Conservation (phyloP, 495 filamentous ascomycete genomes). For the Penicillium mononematosum region DNA sequence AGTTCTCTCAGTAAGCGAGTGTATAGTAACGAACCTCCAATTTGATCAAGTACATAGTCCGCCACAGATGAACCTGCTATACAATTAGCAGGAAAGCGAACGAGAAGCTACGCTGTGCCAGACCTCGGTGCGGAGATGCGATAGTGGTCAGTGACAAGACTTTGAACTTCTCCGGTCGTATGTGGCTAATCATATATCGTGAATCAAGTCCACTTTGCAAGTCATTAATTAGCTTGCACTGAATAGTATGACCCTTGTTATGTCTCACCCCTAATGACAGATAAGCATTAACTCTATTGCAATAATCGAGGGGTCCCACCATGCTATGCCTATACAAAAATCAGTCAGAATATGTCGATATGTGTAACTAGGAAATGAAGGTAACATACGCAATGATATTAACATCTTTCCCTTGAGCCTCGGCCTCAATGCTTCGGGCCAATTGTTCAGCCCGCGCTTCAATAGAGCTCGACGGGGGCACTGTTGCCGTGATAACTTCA, state of each 20-base stretch:
- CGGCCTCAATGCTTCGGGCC: constrained; percentile 59
- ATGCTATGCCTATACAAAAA: constrained; percentile 61
- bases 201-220: constrained; percentile 76
- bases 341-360: constrained; percentile 15
- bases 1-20: neutral
- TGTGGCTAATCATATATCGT: constrained; percentile 84
- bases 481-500: constrained; percentile 76
- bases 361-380: neutral
- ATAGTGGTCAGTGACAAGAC: constrained; percentile 83
- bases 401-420: constrained; percentile 69
- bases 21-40: constrained; percentile 46
- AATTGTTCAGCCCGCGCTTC: constrained; percentile 71
- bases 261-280: constrained; percentile 45
- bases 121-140: constrained; percentile 80
- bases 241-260: neutral
- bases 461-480: constrained; percentile 77
- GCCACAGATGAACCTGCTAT: constrained; percentile 71
- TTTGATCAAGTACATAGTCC: constrained; percentile 73
- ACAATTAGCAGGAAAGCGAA: constrained; percentile 5
- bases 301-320: constrained; percentile 42
- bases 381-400: constrained; percentile 81
- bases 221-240: constrained; percentile 30
- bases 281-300: constrained; percentile 5
- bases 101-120: neutral
- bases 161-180: constrained; percentile 68